phyloP scores from a whole-genome alignment of 495 filamentous ascomycete genomes.

The Aspergillus wentii region DNA sequence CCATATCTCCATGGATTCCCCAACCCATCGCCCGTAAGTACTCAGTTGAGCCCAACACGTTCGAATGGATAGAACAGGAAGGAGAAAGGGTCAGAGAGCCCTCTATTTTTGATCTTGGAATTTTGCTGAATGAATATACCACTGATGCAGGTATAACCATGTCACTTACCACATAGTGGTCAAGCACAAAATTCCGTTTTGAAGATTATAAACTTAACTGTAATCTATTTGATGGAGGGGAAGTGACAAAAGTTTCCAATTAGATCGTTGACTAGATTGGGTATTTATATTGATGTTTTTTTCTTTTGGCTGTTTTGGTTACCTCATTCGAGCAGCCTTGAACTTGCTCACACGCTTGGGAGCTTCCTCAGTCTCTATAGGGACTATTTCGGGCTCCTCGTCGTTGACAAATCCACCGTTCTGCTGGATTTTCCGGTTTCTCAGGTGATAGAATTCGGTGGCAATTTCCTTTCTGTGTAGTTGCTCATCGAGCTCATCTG shows the following conservation, averaged over 20 bases:
- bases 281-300: constrained; percentile 7
- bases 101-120: neutral
- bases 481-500: constrained; percentile 69
- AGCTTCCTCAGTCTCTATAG: constrained; percentile 56
- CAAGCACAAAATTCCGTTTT: too few relatives aligned
- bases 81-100: neutral
- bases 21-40: neutral
- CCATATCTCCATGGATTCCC: neutral
- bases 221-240: too few relatives aligned
- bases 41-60: neutral
- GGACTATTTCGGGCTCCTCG: constrained; percentile 56
- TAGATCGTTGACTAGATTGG: too few relatives aligned
- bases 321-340: constrained; percentile 72
- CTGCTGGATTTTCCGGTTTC: constrained; percentile 72
- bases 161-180: too few relatives aligned
- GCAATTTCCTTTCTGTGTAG: constrained; percentile 72
- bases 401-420: constrained; percentile 69
- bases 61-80: neutral
- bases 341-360: constrained; percentile 80
- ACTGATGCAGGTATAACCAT: too few relatives aligned
- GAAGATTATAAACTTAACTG: too few relatives aligned
- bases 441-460: constrained; percentile 71
- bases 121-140: too few relatives aligned
- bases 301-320: constrained; percentile 12
- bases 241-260: too few relatives aligned